Conservation (phyloP, 2,329 filamentous ascomycete species). For the Aureobasidium sp. region DNA sequence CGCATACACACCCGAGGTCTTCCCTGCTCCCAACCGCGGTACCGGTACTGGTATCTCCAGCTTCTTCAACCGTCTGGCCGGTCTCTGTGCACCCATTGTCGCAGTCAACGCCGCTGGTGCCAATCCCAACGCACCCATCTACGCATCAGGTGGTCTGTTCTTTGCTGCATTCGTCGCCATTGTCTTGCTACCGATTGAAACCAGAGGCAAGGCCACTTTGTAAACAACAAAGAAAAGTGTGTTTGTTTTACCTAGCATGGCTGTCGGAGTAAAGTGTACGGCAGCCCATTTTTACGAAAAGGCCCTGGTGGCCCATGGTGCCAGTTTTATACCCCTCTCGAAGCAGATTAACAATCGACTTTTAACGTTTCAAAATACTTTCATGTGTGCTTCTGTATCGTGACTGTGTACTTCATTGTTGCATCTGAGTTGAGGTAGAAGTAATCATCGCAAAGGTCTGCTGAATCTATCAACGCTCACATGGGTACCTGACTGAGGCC, state of each 20-base stretch:
- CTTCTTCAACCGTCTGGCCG: conserved; percentile 61
- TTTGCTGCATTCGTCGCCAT: conserved; percentile 38
- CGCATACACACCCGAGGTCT: conserved; percentile 70
- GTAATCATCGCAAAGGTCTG: neutral
- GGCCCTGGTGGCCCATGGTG: neutral
- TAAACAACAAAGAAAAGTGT: conserved; percentile 20
- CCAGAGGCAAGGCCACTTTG: conserved; percentile 35
- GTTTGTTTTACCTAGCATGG: neutral
- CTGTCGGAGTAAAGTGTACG: neutral
- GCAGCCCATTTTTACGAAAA: neutral
- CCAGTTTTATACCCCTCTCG: neutral
- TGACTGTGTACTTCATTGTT: neutral
- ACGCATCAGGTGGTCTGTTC: conserved; percentile 37
- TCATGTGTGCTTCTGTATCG: neutral
- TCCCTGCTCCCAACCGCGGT: conserved; percentile 64
- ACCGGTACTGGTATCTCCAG: conserved; percentile 66
- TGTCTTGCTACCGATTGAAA: conserved; percentile 38
- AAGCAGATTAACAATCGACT: neutral
- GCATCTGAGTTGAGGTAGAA: neutral
- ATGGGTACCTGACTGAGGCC: neutral
- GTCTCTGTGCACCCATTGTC: conserved; percentile 61
- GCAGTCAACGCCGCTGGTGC: conserved; percentile 41
- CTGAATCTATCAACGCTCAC: neutral
- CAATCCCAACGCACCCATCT: conserved; percentile 37
- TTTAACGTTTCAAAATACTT: neutral